Evolutionary conservation across 768 basidiomycete genomes (phyloP).

Genomic region (Phanerochaete carnosa): DNA sequence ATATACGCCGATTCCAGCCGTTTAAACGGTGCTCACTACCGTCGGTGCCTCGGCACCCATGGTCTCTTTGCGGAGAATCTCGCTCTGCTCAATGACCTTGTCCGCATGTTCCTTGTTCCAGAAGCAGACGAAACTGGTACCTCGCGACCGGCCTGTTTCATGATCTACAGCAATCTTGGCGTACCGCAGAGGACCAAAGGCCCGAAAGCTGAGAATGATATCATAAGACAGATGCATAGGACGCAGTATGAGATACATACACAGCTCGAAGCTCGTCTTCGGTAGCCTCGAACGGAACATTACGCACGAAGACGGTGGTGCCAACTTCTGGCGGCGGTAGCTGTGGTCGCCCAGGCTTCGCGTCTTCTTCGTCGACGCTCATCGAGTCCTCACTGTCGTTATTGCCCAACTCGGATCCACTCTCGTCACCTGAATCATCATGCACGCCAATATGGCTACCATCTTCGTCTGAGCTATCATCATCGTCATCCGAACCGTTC

Average conservation of each 20-base stretch:
- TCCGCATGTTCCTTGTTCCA: constrained; percentile 93
- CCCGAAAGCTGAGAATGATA: constrained; percentile 63
- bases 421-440: constrained; percentile 30
- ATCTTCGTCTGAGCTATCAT: constrained; percentile 25
- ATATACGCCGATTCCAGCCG: neutral
- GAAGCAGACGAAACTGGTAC: constrained; percentile 96
- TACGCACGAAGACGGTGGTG: constrained; percentile 91
- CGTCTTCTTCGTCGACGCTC: constrained; percentile 30
- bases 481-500: constrained; percentile 20
- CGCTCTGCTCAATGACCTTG: constrained; percentile 77
- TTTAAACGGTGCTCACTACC: neutral
- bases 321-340: constrained; percentile 85
- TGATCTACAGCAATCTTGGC: constrained; percentile 87
- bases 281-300: constrained; percentile 87
- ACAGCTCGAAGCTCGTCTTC: constrained; percentile 88
- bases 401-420: constrained; percentile 32
- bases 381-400: constrained; percentile 22
- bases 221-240: neutral
- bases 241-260: constrained; percentile 39
- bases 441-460: constrained; percentile 46
- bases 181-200: constrained; percentile 91
- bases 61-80: constrained; percentile 64
- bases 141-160: constrained; percentile 81
- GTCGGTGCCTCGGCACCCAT: constrained; percentile 38
- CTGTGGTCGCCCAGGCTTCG: constrained; percentile 55